Conservation (phyloP, 352 stramenopile genomes). For the Paralagenidium karlingii region DNA sequence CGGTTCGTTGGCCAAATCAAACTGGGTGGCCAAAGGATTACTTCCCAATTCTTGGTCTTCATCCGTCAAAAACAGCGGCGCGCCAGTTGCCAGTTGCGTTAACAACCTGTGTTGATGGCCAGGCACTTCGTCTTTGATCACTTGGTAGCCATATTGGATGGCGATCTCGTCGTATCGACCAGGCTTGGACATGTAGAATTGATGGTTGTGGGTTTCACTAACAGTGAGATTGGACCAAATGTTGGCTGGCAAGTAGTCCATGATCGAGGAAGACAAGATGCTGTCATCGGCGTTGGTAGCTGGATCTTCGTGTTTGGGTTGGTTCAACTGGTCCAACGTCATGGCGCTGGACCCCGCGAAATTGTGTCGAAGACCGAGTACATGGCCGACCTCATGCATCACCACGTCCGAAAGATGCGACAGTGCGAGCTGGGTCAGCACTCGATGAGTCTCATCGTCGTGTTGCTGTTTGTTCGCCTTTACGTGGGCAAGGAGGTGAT, state of each 20-base stretch:
- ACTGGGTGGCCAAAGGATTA: constrained; percentile 39
- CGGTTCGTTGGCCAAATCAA: constrained; percentile 42
- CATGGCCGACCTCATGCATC: constrained; percentile 85
- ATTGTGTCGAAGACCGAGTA: constrained; percentile 78
- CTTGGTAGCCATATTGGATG: constrained; percentile 77
- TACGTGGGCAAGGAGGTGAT: too few relatives aligned
- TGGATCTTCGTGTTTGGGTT: constrained; percentile 37
- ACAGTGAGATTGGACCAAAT: constrained; percentile 58
- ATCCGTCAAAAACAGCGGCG: constrained; percentile 54
- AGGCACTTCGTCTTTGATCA: constrained; percentile 25
- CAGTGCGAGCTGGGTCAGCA: too few relatives aligned
- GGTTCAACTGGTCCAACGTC: constrained; percentile 35
- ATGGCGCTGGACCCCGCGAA: constrained; percentile 50
- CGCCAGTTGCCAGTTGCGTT: constrained; percentile 18
- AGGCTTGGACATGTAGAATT: constrained; percentile 58
- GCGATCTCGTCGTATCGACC: constrained; percentile 67
- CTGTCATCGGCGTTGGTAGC: constrained; percentile 25
- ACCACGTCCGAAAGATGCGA: constrained; percentile 65
- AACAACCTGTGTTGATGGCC: constrained; percentile 26
- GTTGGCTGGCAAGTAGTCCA: constrained; percentile 82
- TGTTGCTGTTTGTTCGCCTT: too few relatives aligned
- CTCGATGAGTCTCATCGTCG: too few relatives aligned
- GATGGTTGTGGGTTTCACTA: constrained; percentile 16
- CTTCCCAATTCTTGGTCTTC: constrained; percentile 22
- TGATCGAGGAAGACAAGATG: constrained; percentile 58